Conservation (phyloP, 2,329 filamentous ascomycete species). For the Epichloe uncinata region DNA sequence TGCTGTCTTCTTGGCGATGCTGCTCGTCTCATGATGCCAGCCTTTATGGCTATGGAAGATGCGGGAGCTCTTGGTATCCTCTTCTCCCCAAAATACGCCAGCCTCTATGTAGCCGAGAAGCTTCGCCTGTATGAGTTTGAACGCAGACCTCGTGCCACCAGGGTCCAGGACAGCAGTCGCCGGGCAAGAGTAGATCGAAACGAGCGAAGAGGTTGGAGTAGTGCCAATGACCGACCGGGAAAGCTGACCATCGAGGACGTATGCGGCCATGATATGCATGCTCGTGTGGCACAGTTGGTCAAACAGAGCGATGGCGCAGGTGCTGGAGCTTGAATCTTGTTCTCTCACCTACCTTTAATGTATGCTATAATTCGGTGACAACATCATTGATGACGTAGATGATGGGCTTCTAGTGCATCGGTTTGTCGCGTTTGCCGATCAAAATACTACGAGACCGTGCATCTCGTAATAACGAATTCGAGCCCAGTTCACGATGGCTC, state of each 20-base stretch:
- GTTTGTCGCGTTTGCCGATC: not conserved
- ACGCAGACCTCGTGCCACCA: slow-evolving; percentile 33
- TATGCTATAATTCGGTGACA: not conserved
- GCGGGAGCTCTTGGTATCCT: slow-evolving; percentile 45
- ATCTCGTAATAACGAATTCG: slow-evolving; percentile 23
- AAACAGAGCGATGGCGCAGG: not conserved
- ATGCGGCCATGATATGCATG: slow-evolving; percentile 34
- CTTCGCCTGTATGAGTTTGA: slow-evolving; percentile 35
- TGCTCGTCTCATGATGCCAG: slow-evolving; percentile 37
- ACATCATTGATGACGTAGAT: not conserved
- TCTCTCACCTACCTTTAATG: not conserved
- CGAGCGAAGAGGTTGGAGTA: slow-evolving; percentile 16
- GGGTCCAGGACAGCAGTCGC: slow-evolving; percentile 36
- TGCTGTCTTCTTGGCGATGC: slow-evolving; percentile 30
- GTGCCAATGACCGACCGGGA: slow-evolving; percentile 33
- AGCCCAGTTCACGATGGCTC: slow-evolving; percentile 21
- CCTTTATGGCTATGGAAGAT: slow-evolving; percentile 53
- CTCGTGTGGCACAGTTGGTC: slow-evolving; percentile 10
- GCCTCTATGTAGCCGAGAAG: slow-evolving; percentile 26
- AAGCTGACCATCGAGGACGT: slow-evolving; percentile 52
- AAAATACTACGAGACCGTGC: slow-evolving; percentile 22
- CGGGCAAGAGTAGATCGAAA: slow-evolving; percentile 41
- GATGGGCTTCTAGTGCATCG: not conserved
- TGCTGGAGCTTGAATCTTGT: too few relatives aligned
- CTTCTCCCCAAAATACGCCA: slow-evolving; percentile 29